A percentile compares a stretch with the other conserved stretches of the same genome.
Conservation (phyloP, 2,329 filamentous ascomycete species). For the Cladosporium sphaerospermum region DNA sequence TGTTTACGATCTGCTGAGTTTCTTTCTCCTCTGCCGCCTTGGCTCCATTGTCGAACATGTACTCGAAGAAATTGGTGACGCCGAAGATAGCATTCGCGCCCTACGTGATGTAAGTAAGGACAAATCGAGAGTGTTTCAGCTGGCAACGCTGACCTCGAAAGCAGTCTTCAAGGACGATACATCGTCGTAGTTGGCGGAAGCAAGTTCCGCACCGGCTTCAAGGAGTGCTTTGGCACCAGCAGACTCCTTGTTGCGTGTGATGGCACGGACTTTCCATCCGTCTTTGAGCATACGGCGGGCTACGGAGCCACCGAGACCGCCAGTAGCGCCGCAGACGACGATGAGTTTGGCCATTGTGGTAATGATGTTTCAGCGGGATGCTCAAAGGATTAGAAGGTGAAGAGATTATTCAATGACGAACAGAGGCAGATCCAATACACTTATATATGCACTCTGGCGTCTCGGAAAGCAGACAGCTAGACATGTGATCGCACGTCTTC, state of each 20-base stretch:
- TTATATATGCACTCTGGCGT: too few relatives aligned
- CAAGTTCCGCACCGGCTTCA: slow-evolving; percentile 17
- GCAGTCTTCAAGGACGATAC: slow-evolving; percentile 14
- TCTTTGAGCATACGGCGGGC: slow-evolving; percentile 18
- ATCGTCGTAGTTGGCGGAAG: slow-evolving; percentile 16
- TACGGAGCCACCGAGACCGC: slow-evolving; percentile 20
- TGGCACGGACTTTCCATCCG: slow-evolving; percentile 20
- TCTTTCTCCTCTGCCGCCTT: slow-evolving; percentile 15
- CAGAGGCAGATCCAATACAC: too few relatives aligned
- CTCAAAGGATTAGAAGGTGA: background rate
- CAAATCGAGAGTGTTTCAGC: too few relatives aligned
- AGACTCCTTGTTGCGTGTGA: slow-evolving; percentile 22
- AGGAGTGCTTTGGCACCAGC: slow-evolving; percentile 19
- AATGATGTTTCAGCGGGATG: background rate
- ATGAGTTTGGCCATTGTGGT: slow-evolving; percentile 14
- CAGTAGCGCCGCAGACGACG: slow-evolving; percentile 12
- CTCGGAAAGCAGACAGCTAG: too few relatives aligned
- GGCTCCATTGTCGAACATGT: slow-evolving; percentile 10
- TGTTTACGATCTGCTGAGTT: slow-evolving; percentile 14
- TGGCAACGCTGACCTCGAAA: slow-evolving; percentile 7
- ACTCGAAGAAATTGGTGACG: slow-evolving; percentile 19
- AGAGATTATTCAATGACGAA: too few relatives aligned
- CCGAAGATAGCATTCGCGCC: slow-evolving; percentile 17
- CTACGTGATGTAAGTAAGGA: background rate
- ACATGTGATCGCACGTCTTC: too few relatives aligned